Evolutionary conservation across 2,329 filamentous ascomycete species (phyloP).

Genomic region (Chaetomiaceae sp.): DNA sequence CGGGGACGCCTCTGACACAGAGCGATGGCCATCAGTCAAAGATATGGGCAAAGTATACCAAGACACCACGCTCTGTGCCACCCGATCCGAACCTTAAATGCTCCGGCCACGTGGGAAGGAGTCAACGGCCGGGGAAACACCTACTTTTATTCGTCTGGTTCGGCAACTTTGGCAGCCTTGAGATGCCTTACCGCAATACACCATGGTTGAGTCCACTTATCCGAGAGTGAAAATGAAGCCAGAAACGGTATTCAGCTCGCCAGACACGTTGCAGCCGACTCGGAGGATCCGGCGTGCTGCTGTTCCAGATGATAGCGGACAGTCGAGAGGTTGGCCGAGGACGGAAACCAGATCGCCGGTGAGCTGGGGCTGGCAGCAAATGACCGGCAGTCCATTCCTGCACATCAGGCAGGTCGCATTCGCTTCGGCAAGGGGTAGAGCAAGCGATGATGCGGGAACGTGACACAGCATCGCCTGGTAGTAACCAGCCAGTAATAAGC

Average conservation of each 20-base stretch:
- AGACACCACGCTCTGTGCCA: too few relatives aligned
- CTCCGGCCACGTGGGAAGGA: not conserved
- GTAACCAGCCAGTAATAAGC: not conserved
- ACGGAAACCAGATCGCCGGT: conserved; percentile 28
- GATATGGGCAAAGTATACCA: too few relatives aligned
- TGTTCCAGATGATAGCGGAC: not conserved
- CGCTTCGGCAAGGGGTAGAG: conserved; percentile 10
- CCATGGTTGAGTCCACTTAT: conserved; percentile 37
- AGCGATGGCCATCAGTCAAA: too few relatives aligned
- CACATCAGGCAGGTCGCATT: conserved; percentile 9
- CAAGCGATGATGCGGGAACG: not conserved
- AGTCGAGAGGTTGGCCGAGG: conserved; percentile 25
- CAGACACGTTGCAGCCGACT: conserved; percentile 1
- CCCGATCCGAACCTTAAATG: conserved; percentile 1
- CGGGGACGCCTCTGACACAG: not conserved
- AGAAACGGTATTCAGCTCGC: conserved; percentile 16
- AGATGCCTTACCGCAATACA: conserved; percentile 55
- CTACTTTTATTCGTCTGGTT: conserved; percentile 52
- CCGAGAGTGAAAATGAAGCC: not conserved
- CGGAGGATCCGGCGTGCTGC: conserved; percentile 3
- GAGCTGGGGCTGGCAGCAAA: conserved; percentile 15
- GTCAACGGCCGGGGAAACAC: conserved; percentile 18
- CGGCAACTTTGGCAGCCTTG: conserved; percentile 52
- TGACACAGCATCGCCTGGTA: not conserved
- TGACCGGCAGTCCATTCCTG: conserved; percentile 16